Evolutionary conservation across 768 basidiomycete genomes (phyloP), one percentile per base, ranked within the genome.

Genomic region (Serendipita indica): DNA sequence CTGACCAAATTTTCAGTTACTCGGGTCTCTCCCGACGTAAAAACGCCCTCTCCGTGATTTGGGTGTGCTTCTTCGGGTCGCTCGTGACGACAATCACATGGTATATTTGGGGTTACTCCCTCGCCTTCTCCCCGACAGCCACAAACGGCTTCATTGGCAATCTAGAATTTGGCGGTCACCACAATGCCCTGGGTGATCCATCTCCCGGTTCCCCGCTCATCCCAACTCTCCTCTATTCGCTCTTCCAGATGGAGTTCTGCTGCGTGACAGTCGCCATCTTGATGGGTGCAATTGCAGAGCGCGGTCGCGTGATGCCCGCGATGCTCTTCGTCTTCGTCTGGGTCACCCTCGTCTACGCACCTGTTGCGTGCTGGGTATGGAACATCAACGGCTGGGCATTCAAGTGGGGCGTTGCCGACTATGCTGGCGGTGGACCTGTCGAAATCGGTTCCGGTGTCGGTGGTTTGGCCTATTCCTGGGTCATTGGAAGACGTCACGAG

Each of bases 361-460:
- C 88, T 6, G 75, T 93, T 60, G 89, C 89, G 32, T 84, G 78
- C 68, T 92, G 89, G 87, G 77, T 78, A 1, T 93, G 89, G 89
- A 79, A 79, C 57, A 63, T 72, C 0, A 80, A 84, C 61, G 90
- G 91, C 1, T 96, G 91, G 91, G 84, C 78, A 4, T 84, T 82
- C 69, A 80, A 79, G 63, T 86, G 81, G 77, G 91, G 91, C 14
- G 85, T 86, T 27, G 74, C 89, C 46, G 89, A 94, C 69, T 96
- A 87, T 67, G 89, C 91, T 58, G 89, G 89, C 77, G 89, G 89
- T 16, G 86, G 86, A 7, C 89, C 89, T 13, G 89, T 92, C 63
- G 87, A 91, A 68, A 89, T 91, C 60, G 84, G 83, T 49, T 85
- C 83, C 61, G 92, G 92, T 20, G 78, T 89, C 30, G 83, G 82